Evolutionary conservation across 2,329 filamentous ascomycete genomes (phyloP), one percentile per base, ranked within the genome.

Genomic region (Drechslera avenae): DNA sequence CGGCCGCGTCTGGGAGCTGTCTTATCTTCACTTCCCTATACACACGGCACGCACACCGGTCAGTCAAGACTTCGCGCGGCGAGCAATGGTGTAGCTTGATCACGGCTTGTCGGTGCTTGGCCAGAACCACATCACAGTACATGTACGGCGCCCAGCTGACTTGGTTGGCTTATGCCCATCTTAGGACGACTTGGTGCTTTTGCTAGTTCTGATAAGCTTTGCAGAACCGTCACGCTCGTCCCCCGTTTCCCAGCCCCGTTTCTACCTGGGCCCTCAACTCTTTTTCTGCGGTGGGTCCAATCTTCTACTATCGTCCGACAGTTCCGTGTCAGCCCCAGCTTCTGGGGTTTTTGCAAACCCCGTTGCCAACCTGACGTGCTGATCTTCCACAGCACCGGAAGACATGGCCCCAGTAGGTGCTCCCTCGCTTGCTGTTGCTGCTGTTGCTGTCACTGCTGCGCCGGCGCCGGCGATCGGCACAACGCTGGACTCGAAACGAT

Each of bases 401-500:
- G 12, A 26, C 34, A 18, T 19, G 21, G 31, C 28, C 12, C 45
- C 40, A 34, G 32, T 9, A 13, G 5, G 14, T 32, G 8, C 12
- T 19, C 9, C n/a, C 23, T 36, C 31, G 19, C 31, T 26, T 10
- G 28, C 28, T 28, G 35, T n/a, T 0, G n/a, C 28, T n/a, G 19
- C n/a, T n/a, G n/a, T n/a, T n/a, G n/a, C n/a, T n/a, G n/a, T n/a
- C n/a, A n/a, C n/a, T n/a, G n/a, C n/a, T n/a, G n/a, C n/a, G n/a
- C n/a, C n/a, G n/a, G n/a, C n/a, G n/a, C n/a, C n/a, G n/a, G n/a
- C n/a, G 14, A 23, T 46, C 21, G 50, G 43, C 39, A 44, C 18
- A 4, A 37, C 51, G 4, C 37, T 48, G 36, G 50, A 53, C 41
- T 59, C 46, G 41, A 66, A 64, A 12, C 46, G 46, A 39, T 49